Conservation (phyloP, 371 early-diverging fungal species). For the Actinomortierella ambigua region DNA sequence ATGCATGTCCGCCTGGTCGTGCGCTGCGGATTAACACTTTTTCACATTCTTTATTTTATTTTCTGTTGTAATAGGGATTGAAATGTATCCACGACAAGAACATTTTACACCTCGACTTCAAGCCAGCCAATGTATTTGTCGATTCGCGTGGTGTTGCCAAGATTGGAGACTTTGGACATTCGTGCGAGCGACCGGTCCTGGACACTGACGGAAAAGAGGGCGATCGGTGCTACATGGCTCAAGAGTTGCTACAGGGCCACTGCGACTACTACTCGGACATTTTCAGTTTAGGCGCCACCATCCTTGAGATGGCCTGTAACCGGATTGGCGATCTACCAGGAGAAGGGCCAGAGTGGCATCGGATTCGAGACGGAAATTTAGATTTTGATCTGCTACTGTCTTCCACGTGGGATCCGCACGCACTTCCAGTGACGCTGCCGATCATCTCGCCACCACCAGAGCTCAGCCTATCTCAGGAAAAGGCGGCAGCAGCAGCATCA, state of each 20-base stretch:
- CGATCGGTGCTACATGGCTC: slow-evolving; percentile 95
- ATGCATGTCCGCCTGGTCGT: neutral
- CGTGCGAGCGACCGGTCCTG: slow-evolving; percentile 58
- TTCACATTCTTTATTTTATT: neutral
- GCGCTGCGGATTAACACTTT: neutral
- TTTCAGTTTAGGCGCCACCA: slow-evolving; percentile 92
- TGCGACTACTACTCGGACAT: slow-evolving; percentile 89
- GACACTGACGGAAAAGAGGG: slow-evolving; percentile 70
- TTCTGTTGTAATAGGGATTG: slow-evolving; percentile 56
- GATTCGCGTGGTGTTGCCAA: slow-evolving; percentile 66
- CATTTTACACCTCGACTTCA: slow-evolving; percentile 87
- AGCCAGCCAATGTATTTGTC: slow-evolving; percentile 88
- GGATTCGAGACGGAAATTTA: slow-evolving; percentile 78
- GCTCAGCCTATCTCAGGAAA: neutral
- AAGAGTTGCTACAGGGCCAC: slow-evolving; percentile 81
- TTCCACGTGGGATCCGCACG: neutral
- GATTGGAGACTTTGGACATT: slow-evolving; percentile 90
- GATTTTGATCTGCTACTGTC: slow-evolving; percentile 6
- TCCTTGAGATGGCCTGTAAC: slow-evolving; percentile 86
- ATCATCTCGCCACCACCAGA: slow-evolving; percentile 5
- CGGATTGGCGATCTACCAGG: slow-evolving; percentile 73
- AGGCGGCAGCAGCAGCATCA: neutral
- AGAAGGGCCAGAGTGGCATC: slow-evolving; percentile 87
- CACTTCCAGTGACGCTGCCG: slow-evolving; percentile 48
- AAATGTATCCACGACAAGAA: slow-evolving; percentile 72